Evolutionary conservation across 108 stramenopile species (phyloP), one percentile per base, ranked within the genome.

Genomic region (Poteriospumella lacustris): DNA sequence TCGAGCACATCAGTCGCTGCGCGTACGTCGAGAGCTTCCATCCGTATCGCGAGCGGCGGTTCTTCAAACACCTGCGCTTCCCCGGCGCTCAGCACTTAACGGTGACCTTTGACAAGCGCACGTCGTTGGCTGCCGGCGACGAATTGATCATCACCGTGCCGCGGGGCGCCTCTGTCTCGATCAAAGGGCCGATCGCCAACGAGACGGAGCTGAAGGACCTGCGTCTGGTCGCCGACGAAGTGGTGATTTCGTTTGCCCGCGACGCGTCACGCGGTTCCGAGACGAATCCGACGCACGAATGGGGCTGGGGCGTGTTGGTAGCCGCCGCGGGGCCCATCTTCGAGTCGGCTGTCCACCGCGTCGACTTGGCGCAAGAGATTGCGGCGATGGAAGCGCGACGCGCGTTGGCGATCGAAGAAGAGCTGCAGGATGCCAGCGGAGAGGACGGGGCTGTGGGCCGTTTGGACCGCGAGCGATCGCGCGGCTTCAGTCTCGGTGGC

Each of bases 81-180:
- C 80, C 80, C 1, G 81, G 81, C 0, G 81, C 81, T 1, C 38
- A 78, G 1, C 40, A 80, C 58, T 40, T 82, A 2, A 58, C 60
- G 58, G 79, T 82, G 19, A 64, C 58, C 28, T 76, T 82, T 26
- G 81, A 82, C 31, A 69, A 75, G 75, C 75, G 81, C 41, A 68
- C 60, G 40, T 77, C 76, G 3, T 70, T 82, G 47, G 43, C 76
- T 40, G 59, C 78, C 75, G 81, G 80, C 3, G 60, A 64, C 60
- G 36, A 19, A 64, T 64, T 64, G 31, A 64, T 33, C 31, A 34
- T 64, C 60, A 31, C 31, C 60, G 31, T 9, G 9, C 9, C 31
- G 15, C 33, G 36, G 28, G 60, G 3, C 9, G 36, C 15, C 29
- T 9, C 29, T 5, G 60, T 31, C 36, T 19, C 3, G n/a, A n/a